Evolutionary conservation across 2,329 filamentous ascomycete species (phyloP).

Genomic region (Orbilia quercus): DNA sequence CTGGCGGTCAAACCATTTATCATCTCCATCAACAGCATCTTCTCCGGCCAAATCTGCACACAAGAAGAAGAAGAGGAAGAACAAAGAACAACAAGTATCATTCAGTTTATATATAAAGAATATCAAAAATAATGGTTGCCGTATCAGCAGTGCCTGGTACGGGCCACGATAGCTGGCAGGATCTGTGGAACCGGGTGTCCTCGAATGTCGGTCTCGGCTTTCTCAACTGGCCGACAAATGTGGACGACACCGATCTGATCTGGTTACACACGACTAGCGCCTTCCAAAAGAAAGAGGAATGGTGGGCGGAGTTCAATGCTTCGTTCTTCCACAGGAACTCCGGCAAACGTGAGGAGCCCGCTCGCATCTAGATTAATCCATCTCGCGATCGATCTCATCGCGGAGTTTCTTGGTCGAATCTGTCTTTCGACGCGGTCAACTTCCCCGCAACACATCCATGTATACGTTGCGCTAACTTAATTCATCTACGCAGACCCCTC

Average conservation of each 20-base stretch:
- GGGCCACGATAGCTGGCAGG: conserved; percentile 38
- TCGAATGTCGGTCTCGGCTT: conserved; percentile 43
- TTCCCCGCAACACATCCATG: conserved; percentile 9
- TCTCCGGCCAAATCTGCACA: no score
- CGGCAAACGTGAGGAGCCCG: conserved; percentile 30
- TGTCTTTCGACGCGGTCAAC: background rate
- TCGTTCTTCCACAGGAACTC: conserved; percentile 46
- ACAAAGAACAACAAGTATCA: no score
- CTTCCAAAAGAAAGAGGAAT: conserved; percentile 26
- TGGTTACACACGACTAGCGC: conserved; percentile 52
- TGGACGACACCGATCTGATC: conserved; percentile 41
- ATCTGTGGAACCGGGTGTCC: conserved; percentile 49
- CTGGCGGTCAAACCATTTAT: no score
- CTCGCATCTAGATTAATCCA: background rate
- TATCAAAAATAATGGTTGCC: conserved; percentile 21
- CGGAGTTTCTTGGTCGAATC: no score
- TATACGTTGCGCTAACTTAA: background rate
- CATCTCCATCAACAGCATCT: no score
- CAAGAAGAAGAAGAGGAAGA: no score
- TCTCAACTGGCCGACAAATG: conserved; percentile 43
- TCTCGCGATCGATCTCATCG: no score
- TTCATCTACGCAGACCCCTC: conserved; percentile 33
- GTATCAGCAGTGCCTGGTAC: conserved; percentile 22
- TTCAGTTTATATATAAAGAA: conserved; percentile 3
- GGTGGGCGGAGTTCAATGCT: conserved; percentile 51